Conservation (phyloP, 345 rosid species). For the Moricandia moricandioides region DNA sequence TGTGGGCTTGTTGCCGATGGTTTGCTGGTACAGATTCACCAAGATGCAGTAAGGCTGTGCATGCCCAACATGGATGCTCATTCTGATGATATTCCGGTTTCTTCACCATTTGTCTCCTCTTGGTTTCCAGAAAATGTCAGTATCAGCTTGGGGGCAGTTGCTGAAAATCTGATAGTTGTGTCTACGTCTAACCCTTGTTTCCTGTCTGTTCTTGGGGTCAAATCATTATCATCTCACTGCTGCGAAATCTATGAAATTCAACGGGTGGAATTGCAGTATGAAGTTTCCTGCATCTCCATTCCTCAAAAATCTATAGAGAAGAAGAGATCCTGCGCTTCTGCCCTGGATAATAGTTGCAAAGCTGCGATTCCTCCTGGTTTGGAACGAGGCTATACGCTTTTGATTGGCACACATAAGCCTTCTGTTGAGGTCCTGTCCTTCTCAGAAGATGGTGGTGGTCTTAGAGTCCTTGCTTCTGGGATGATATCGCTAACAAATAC, state of each 20-base stretch:
- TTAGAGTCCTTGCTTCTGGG: constrained; percentile 78
- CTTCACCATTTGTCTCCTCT: constrained; percentile 72
- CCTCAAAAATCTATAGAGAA: constrained; percentile 58
- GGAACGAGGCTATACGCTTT: constrained; percentile 59
- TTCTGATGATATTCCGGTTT: constrained; percentile 65
- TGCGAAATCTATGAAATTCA: constrained; percentile 80
- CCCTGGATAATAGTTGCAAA: constrained; percentile 35
- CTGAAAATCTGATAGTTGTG: constrained; percentile 63
- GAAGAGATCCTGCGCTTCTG: constrained; percentile 28
- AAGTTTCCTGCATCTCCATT: constrained; percentile 84
- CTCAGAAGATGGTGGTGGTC: constrained; percentile 54
- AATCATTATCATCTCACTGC: constrained; percentile 47
- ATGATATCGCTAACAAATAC: constrained; percentile 60
- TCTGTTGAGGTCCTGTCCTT: constrained; percentile 87
- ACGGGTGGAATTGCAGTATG: constrained; percentile 66
- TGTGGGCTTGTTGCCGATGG: constrained; percentile 88
- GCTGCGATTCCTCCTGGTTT: constrained; percentile 60
- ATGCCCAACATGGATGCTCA: constrained; percentile 82
- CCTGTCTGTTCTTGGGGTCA: constrained; percentile 74
- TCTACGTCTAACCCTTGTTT: constrained; percentile 93
- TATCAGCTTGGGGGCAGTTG: constrained; percentile 96
- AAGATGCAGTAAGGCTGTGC: constrained; percentile 79
- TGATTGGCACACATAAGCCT: constrained; percentile 94
- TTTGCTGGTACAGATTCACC: constrained; percentile 83
- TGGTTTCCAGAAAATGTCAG: constrained; percentile 74